phyloP scores from a whole-genome alignment of 768 basidiomycete species.

The Mrakia gelida region DNA sequence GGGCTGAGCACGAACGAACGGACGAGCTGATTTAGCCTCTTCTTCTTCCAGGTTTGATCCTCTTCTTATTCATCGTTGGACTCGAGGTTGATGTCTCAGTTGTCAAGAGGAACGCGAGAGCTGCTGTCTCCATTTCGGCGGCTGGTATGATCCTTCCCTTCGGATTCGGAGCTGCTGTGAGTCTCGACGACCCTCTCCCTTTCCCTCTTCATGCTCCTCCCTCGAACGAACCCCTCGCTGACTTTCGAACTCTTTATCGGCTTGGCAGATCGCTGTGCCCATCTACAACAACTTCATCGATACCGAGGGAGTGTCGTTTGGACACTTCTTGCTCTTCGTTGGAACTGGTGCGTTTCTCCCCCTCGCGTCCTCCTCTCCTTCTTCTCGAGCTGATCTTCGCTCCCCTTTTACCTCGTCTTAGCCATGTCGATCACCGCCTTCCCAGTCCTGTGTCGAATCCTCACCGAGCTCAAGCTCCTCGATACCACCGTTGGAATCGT shows the following conservation, averaged over 20 bases:
- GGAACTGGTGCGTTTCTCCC: conserved; percentile 45
- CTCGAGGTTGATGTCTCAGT: conserved; percentile 74
- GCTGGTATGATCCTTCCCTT: conserved; percentile 73
- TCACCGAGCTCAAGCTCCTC: conserved; percentile 74
- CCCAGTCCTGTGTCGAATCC: conserved; percentile 76
- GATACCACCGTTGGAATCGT: conserved; percentile 81
- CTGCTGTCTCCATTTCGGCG: conserved; percentile 58
- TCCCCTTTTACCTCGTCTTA: conserved; percentile 43
- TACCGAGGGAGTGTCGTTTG: conserved; percentile 58
- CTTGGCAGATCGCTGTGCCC: conserved; percentile 52
- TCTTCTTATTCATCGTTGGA: conserved; percentile 79
- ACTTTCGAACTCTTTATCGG: background rate
- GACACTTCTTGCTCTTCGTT: conserved; percentile 78
- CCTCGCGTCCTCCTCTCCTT: background rate
- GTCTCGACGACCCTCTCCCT: background rate
- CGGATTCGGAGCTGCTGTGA: conserved; percentile 67
- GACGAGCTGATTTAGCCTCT: background rate
- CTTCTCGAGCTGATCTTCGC: background rate
- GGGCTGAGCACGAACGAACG: too few species aligned
- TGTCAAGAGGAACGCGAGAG: conserved; percentile 59
- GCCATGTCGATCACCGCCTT: conserved; percentile 69
- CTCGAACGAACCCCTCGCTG: background rate
- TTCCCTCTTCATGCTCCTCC: background rate
- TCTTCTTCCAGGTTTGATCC: conserved; percentile 51
- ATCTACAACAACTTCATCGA: conserved; percentile 65